phyloP scores from a whole-genome alignment of 768 basidiomycete genomes.

The Lentinula boryana region DNA sequence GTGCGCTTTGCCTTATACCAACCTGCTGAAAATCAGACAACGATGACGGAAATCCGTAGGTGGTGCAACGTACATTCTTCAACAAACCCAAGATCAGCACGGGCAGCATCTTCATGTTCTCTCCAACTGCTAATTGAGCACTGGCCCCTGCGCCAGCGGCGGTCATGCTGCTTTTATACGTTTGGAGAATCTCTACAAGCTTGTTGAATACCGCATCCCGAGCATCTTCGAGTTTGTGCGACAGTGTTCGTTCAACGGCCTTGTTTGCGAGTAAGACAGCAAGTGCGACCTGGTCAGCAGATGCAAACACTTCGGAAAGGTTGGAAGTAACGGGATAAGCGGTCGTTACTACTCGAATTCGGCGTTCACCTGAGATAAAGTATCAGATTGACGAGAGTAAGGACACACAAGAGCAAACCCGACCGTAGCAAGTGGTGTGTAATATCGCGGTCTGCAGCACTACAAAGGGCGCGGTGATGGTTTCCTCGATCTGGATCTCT shows the following conservation, averaged over 20 bases:
- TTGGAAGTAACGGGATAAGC: constrained; percentile 86
- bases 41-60: background rate
- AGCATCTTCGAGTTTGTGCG: constrained; percentile 85
- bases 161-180: constrained; percentile 97
- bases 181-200: constrained; percentile 75
- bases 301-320: constrained; percentile 84
- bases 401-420: constrained; percentile 1
- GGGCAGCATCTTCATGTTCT: constrained; percentile 94
- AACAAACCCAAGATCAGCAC: constrained; percentile 83
- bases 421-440: constrained; percentile 89
- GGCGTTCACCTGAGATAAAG: constrained; percentile 54
- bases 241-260: constrained; percentile 83
- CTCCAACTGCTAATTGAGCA: constrained; percentile 86
- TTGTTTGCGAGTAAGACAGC: constrained; percentile 84
- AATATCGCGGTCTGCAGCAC: constrained; percentile 93
- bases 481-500: constrained; percentile 94
- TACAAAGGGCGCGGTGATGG: constrained; percentile 83
- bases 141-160: constrained; percentile 89
- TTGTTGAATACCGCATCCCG: constrained; percentile 81
- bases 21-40: constrained; percentile 42
- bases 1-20: constrained; percentile 91
- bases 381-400: background rate
- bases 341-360: constrained; percentile 86
- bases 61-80: constrained; percentile 68
- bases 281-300: constrained; percentile 85